Percentiles rank a stretch among this genome's conserved stretches.
Conservation (phyloP, 495 filamentous ascomycete species). For the Halenospora varia region DNA sequence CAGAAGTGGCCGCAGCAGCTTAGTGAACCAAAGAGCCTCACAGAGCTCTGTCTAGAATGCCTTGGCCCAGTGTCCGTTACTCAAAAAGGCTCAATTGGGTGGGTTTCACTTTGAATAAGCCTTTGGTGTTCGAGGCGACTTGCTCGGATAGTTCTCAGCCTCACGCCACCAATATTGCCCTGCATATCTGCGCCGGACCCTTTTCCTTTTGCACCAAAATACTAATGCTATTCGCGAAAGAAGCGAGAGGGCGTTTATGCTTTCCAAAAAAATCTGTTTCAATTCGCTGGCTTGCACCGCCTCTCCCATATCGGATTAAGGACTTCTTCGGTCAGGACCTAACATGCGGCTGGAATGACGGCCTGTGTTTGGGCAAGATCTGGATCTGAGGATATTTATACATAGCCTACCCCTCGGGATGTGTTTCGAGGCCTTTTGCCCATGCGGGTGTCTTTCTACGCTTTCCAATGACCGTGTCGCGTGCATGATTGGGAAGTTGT, state of each 20-base stretch:
- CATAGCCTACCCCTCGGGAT: not conserved
- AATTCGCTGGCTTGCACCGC: not conserved
- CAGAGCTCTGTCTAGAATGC: too few relatives aligned
- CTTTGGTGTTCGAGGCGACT: not conserved
- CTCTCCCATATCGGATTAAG: not conserved
- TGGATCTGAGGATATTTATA: not conserved
- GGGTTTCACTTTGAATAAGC: not conserved
- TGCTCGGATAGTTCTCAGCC: not conserved
- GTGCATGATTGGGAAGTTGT: not conserved
- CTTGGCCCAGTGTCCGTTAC: not conserved
- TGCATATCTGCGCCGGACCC: not conserved
- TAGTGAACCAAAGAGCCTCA: too few relatives aligned
- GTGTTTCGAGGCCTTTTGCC: not conserved
- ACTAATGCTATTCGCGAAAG: not conserved
- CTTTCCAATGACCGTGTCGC: not conserved
- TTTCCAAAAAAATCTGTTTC: not conserved
- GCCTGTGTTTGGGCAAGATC: not conserved
- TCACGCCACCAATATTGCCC: conserved; percentile 2
- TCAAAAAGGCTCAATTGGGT: not conserved
- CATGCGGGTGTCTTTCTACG: not conserved
- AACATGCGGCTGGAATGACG: not conserved
- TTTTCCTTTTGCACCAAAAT: not conserved
- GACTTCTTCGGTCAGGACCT: not conserved
- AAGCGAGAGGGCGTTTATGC: not conserved
- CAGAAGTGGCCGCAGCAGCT: too few relatives aligned